These are phyloP conservation scores for Trametes cinnabarina DNA, from an alignment of 768 basidiomycete species.

Conservation along the genomic window DNA sequence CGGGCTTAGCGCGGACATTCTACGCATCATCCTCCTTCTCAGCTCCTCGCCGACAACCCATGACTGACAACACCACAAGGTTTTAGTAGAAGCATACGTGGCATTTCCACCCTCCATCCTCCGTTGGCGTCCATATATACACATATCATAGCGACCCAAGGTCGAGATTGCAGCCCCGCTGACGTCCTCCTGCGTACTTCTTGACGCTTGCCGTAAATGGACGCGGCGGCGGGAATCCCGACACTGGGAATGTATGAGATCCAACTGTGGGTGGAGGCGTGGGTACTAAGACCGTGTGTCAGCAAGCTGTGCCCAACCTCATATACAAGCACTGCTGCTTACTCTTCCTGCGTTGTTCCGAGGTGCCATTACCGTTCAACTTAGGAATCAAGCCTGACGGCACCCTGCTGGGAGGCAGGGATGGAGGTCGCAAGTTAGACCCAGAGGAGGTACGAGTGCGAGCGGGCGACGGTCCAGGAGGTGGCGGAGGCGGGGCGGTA, in stretches of 20 bases:
- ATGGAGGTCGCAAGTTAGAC: constrained; percentile 7
- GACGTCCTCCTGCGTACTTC: constrained; percentile 63
- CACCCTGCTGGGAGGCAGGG: constrained; percentile 21
- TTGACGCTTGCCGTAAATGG: constrained; percentile 50
- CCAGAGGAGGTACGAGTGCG: constrained; percentile 16
- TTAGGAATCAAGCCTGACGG: constrained; percentile 14
- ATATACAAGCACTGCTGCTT: constrained; percentile 12
- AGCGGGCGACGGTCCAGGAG: constrained; percentile 21
- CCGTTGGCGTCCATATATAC: not conserved
- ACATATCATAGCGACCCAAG: constrained; percentile 34
- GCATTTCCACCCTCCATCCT: constrained; percentile 11
- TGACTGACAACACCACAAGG: constrained; percentile 5
- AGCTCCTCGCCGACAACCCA: not conserved
- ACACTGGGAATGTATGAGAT: constrained; percentile 69
- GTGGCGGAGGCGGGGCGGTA: constrained; percentile 18
- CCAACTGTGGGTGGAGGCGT: constrained; percentile 64
- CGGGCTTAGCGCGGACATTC: constrained; percentile 18
- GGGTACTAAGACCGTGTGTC: constrained; percentile 38
- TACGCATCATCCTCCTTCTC: constrained; percentile 7
- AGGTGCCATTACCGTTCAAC: constrained; percentile 20
- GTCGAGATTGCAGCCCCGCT: constrained; percentile 73
- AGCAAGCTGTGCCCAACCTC: constrained; percentile 6
- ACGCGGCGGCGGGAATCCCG: constrained; percentile 77
- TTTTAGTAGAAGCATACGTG: constrained; percentile 14
- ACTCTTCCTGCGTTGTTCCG: constrained; percentile 27